Percentiles rank a stretch among this genome's conserved stretches.
phyloP scores from a whole-genome alignment of 331 rosid species.

The Stylosanthes scabra region DNA sequence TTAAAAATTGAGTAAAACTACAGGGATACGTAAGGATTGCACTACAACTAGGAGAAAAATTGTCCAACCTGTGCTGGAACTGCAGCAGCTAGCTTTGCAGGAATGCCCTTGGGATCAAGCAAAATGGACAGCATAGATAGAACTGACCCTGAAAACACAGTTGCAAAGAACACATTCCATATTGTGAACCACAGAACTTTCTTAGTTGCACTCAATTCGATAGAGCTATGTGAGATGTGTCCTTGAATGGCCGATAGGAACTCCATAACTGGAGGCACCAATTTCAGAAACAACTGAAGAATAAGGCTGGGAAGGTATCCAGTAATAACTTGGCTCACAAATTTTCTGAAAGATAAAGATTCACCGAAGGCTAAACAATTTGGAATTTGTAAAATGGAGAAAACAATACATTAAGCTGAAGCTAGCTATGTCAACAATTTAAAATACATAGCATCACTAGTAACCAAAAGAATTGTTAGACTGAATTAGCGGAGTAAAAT shows the following conservation, averaged over 20 bases:
- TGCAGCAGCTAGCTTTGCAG: slow-evolving; percentile 69
- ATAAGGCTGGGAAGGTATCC: slow-evolving; percentile 98
- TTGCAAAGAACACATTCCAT: slow-evolving; percentile 92
- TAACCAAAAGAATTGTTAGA: slow-evolving; percentile 16
- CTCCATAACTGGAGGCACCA: slow-evolving; percentile 86
- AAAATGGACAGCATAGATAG: slow-evolving; percentile 56
- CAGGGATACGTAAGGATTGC: background rate
- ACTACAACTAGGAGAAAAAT: slow-evolving; percentile 36
- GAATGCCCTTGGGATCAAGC: slow-evolving; percentile 79
- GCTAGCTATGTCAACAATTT: slow-evolving; percentile 7
- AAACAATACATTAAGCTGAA: slow-evolving; percentile 12
- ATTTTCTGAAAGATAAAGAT: slow-evolving; percentile 59
- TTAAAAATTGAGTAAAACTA: too few relatives aligned
- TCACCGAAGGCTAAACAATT: slow-evolving; percentile 39
- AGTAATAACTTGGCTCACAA: slow-evolving; percentile 78
- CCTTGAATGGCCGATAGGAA: slow-evolving; percentile 96
- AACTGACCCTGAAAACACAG: slow-evolving; percentile 88
- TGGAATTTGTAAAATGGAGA: slow-evolving; percentile 18
- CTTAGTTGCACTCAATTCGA: slow-evolving; percentile 82
- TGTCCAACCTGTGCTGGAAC: slow-evolving; percentile 94
- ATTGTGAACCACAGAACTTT: slow-evolving; percentile 96
- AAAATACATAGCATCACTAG: slow-evolving; percentile 25
- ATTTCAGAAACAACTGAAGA: slow-evolving; percentile 80
- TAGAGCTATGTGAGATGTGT: slow-evolving; percentile 70
- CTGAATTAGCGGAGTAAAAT: background rate